A percentile compares a stretch with the other conserved stretches of the same genome.
These are phyloP conservation scores for Candida caryicola DNA, from an alignment of 805 yeast genomes.

Conservation along the genomic window DNA sequence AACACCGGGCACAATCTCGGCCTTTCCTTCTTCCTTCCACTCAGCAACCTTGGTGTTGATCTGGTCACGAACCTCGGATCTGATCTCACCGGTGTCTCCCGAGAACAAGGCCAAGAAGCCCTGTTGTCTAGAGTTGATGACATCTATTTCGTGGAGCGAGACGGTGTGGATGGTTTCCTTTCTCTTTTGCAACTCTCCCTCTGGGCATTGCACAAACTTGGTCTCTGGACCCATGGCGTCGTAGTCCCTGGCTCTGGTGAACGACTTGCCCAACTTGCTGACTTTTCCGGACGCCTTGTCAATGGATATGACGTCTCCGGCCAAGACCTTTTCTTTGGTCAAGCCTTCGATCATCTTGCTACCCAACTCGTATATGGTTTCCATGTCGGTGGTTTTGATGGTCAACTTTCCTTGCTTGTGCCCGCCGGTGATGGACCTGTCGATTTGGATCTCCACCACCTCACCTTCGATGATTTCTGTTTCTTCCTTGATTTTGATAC, in stretches of 20 bases:
- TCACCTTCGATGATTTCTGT: constrained; percentile 98
- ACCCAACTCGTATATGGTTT: constrained; percentile 93
- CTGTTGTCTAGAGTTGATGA: constrained; percentile 94
- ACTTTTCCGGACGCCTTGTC: constrained; percentile 95
- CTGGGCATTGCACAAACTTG: constrained; percentile 96
- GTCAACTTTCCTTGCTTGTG: constrained; percentile 98
- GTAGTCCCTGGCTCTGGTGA: constrained; percentile 93
- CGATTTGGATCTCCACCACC: constrained; percentile 94
- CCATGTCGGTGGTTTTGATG: constrained; percentile 97
- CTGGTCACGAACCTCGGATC: constrained; percentile 93
- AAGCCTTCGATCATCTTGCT: constrained; percentile 92
- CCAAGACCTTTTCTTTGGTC: constrained; percentile 90
- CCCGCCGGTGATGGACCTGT: constrained; percentile 92
- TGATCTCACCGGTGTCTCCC: constrained; percentile 96
- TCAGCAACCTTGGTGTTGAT: constrained; percentile 95
- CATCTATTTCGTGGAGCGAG: constrained; percentile 96
- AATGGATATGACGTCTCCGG: constrained; percentile 94
- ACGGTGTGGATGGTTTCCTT: constrained; percentile 96
- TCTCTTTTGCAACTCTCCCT: constrained; percentile 95
- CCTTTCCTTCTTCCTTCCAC: constrained; percentile 99
- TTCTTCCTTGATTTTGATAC: constrained; percentile 92
- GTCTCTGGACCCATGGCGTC: constrained; percentile 99
- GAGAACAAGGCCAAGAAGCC: constrained; percentile 94
- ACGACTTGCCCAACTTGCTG: constrained; percentile 91
- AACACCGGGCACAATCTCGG: constrained; percentile 96